Evolutionary conservation across 306 rosid genomes (phyloP), one percentile per base, ranked within the genome.

Genomic region (Corylus heterophylla): DNA sequence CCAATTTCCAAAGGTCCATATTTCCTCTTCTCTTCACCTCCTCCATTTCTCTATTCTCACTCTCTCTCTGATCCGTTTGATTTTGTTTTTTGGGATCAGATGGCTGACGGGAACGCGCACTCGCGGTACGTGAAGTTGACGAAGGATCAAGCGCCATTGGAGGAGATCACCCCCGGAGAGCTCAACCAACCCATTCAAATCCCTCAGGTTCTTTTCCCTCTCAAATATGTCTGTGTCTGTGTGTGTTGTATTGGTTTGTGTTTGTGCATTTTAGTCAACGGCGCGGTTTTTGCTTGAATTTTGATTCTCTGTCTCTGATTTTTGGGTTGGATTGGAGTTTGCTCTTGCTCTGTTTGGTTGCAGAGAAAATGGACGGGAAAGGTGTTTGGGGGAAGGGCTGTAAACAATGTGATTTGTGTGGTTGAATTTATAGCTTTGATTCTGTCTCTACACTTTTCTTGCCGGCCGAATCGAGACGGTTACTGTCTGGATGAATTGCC

Each of bases 151-250:
- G 81, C 62, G 6, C 86, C 91, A 18, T 0, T 79, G 25, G 89
- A 89, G 79, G 93, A 91, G 59, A 84, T 91, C 78, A 84, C 69
- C 0, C 96, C 91, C 31, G 93, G 96, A 66, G 93, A 91, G 82
- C 86, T 91, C 22, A 91, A 91, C 83, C 93, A 91, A 18, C 96
- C 96, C 51, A 79, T 91, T 81, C 82, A 89, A 52, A 87, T 91
- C 42, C 90, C 93, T 8, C 96, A 91, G 86, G 93, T 81, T 73
- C 51, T 4, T 6, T 17, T 2, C 54, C 31, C 68, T 48, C 0
- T 1, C 20, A 3, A 22, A 22, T 22, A 22, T 22, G 25, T 22
- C 25, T 22, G 25, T 22, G 25, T 22, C 25, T 22, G 25, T 22
- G 25, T 22, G 25, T 22, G 25, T 22, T 22, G 12, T 22, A 20